A percentile compares a stretch with the other conserved stretches of the same genome.
phyloP scores from a whole-genome alignment of 106 monocot genomes.

The Dioscorea alata region DNA sequence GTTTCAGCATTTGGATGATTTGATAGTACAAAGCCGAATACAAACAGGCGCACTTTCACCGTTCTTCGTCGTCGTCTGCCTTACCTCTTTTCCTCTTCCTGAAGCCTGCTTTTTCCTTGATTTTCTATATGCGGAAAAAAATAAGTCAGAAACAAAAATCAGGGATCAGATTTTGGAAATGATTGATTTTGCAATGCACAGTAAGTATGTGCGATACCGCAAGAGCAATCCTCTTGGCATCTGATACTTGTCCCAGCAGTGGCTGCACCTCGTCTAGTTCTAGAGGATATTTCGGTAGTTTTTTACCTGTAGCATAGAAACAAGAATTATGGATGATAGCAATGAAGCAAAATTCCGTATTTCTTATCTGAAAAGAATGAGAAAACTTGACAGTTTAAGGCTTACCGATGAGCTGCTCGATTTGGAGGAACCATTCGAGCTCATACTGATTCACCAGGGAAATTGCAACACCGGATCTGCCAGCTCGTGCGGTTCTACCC shows the following conservation, averaged over 20 bases:
- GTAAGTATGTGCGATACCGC: slow-evolving; percentile 27
- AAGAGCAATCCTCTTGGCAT: slow-evolving; percentile 47
- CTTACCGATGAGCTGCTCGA: slow-evolving; percentile 76
- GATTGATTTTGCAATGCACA: not conserved
- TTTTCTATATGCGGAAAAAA: slow-evolving; percentile 27
- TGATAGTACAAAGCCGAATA: no score
- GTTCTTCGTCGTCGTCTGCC: slow-evolving; percentile 38
- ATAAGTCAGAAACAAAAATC: not conserved
- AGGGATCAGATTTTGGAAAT: not conserved
- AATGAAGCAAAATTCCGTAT: not conserved
- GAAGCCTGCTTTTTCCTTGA: slow-evolving; percentile 39
- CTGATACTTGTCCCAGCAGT: slow-evolving; percentile 41
- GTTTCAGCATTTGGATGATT: no score
- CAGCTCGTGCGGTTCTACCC: slow-evolving; percentile 83
- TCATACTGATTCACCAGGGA: slow-evolving; percentile 92
- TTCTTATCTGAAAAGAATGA: not conserved
- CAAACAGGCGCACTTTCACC: no score
- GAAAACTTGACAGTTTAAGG: no score
- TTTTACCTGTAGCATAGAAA: slow-evolving; percentile 32
- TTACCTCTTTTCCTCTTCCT: slow-evolving; percentile 36
- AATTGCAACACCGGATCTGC: slow-evolving; percentile 69
- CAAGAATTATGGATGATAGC: not conserved
- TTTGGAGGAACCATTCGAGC: slow-evolving; percentile 64
- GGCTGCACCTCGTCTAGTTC: slow-evolving; percentile 41
- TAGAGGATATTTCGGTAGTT: slow-evolving; percentile 32